Conservation (phyloP, 192 early-diverging fungal species). For the Spizellomyces punctatus region DNA sequence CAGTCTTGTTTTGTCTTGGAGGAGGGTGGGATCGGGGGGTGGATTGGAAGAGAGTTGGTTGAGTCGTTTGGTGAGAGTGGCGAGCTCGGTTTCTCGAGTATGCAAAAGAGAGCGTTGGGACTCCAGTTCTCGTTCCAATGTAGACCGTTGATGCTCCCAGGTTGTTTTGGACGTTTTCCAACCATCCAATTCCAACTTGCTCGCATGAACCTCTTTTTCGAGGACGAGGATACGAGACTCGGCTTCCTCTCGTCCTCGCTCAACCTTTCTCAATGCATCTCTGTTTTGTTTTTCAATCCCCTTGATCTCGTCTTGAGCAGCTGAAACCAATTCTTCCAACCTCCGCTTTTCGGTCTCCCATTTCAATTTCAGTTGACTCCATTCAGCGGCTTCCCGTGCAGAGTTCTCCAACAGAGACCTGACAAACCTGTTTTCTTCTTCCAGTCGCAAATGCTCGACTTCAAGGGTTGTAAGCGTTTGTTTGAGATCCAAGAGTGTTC, state of each 20-base stretch:
- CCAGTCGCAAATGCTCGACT: neutral
- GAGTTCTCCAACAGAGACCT: neutral
- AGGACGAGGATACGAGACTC: too few species aligned
- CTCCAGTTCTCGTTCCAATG: too few species aligned
- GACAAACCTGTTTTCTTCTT: conserved; percentile 6
- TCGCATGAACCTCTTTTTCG: too few species aligned
- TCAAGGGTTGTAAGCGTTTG: neutral
- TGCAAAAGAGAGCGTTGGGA: too few species aligned
- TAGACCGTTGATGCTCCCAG: neutral
- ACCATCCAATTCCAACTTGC: neutral
- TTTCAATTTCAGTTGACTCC: neutral
- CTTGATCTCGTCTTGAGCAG: neutral
- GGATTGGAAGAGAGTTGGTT: too few species aligned
- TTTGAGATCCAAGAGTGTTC: neutral
- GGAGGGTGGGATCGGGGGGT: too few species aligned
- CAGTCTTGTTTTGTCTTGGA: too few species aligned
- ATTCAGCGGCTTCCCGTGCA: neutral
- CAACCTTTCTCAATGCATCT: too few species aligned
- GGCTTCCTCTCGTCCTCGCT: too few species aligned
- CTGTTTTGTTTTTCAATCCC: neutral
- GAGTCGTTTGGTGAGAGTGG: too few species aligned
- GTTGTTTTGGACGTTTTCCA: neutral
- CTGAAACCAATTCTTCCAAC: neutral
- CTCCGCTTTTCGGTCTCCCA: neutral
- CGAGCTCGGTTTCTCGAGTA: too few species aligned